Conservation (phyloP, 2,329 filamentous ascomycete genomes). For the Fusarium dimerum region DNA sequence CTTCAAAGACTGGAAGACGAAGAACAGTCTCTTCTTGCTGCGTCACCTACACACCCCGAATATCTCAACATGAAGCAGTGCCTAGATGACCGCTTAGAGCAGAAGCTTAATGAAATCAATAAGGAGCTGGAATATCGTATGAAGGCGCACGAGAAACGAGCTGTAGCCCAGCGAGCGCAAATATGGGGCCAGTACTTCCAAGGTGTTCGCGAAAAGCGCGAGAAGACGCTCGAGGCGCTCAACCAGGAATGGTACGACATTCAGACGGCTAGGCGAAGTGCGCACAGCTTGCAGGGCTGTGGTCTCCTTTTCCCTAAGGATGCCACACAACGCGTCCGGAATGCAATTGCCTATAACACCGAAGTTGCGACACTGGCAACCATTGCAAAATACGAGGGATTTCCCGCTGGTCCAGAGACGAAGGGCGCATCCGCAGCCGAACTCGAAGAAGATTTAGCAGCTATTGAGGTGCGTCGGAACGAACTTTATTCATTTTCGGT, state of each 20-base stretch:
- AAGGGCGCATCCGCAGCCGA: constrained; percentile 70
- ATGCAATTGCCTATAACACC: constrained; percentile 90
- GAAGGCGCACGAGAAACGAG: constrained; percentile 71
- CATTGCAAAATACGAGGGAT: constrained; percentile 92
- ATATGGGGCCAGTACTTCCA: constrained; percentile 92
- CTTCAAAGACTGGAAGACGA: constrained; percentile 77
- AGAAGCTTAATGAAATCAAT: constrained; percentile 76
- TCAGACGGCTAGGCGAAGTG: constrained; percentile 82
- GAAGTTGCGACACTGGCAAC: constrained; percentile 91
- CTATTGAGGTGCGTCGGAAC: constrained; percentile 69
- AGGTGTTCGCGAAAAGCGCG: constrained; percentile 77
- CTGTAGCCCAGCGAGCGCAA: constrained; percentile 80
- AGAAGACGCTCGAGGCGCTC: constrained; percentile 75
- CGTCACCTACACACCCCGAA: constrained; percentile 79
- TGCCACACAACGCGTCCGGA: constrained; percentile 73
- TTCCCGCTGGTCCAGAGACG: constrained; percentile 91
- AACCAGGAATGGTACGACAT: constrained; percentile 92
- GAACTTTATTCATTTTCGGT: constrained; percentile 19
- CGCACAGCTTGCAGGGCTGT: constrained; percentile 79
- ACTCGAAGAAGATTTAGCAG: constrained; percentile 82
- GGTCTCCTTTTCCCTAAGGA: constrained; percentile 78
- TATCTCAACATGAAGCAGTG: constrained; percentile 88
- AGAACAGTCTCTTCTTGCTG: constrained; percentile 60
- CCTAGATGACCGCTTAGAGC: constrained; percentile 77
- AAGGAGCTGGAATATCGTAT: constrained; percentile 73